A percentile compares a stretch with the other conserved stretches of the same genome.
phyloP scores from a whole-genome alignment of 2,329 filamentous ascomycete genomes.

The Penicillium sp. region DNA sequence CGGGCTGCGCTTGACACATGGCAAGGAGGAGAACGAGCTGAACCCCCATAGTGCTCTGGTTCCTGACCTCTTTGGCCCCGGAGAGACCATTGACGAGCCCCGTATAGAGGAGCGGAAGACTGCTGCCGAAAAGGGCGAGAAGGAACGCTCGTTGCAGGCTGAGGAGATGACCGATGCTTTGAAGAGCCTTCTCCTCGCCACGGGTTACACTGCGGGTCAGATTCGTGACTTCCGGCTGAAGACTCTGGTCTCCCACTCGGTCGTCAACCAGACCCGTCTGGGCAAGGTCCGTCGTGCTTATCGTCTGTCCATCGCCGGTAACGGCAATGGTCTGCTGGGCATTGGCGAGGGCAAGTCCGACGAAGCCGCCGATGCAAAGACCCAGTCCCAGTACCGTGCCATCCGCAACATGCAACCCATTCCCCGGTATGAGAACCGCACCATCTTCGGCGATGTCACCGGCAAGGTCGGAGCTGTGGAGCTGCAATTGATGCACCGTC shows the following conservation, averaged over 20 bases:
- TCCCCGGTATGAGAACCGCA: conserved; percentile 84
- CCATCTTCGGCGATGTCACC: conserved; percentile 82
- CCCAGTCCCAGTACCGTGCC: conserved; percentile 77
- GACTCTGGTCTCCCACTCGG: conserved; percentile 70
- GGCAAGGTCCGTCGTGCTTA: conserved; percentile 84
- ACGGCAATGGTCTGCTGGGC: conserved; percentile 81
- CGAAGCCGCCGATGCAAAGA: conserved; percentile 66
- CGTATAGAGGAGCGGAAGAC: conserved; percentile 28
- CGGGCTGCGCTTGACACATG: conserved; percentile 53
- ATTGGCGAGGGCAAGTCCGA: conserved; percentile 88
- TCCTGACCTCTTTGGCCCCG: conserved; percentile 54
- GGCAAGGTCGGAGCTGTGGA: conserved; percentile 87
- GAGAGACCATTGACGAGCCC: conserved; percentile 37
- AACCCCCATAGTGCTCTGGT: conserved; percentile 53
- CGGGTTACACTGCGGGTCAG: conserved; percentile 54
- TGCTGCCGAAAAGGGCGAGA: conserved; percentile 31
- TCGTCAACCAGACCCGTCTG: conserved; percentile 92
- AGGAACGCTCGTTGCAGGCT: conserved; percentile 30
- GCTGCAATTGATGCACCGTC: conserved; percentile 77
- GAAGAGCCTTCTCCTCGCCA: conserved; percentile 58
- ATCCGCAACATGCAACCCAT: conserved; percentile 94
- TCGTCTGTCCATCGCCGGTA: conserved; percentile 79
- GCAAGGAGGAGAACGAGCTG: conserved; percentile 53
- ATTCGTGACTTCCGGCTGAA: conserved; percentile 65
- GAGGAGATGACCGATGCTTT: conserved; percentile 44